Percentiles rank a stretch among this genome's conserved stretches.
Conservation (phyloP, 2,329 filamentous ascomycete genomes). For the Colletotrichum viniferum region DNA sequence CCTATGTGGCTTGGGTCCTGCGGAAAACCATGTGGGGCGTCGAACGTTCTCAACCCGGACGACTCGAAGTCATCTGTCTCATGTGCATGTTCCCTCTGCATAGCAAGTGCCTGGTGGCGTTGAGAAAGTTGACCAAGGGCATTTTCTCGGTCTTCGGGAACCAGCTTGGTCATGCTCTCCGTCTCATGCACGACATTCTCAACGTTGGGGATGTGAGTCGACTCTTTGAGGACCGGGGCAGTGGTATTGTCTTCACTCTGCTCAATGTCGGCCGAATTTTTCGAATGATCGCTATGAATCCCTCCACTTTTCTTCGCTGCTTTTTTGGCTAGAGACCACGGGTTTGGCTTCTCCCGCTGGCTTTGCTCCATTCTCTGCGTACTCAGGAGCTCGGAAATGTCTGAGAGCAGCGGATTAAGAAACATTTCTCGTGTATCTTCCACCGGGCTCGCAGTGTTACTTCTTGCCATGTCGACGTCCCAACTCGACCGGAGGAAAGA, state of each 20-base stretch:
- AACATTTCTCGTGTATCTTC: not conserved
- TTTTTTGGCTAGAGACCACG: constrained; percentile 14
- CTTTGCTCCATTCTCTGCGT: not conserved
- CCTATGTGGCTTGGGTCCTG: not conserved
- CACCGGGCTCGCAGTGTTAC: not conserved
- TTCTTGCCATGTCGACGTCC: constrained; percentile 10
- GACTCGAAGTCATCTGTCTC: not conserved
- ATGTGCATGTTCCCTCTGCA: not conserved
- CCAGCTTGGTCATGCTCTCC: not conserved
- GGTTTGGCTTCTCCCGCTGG: constrained; percentile 6
- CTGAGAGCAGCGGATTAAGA: not conserved
- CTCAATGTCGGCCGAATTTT: not conserved
- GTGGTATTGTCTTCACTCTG: not conserved
- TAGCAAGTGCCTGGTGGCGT: not conserved
- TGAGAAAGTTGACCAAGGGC: not conserved
- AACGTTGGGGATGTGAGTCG: not conserved
- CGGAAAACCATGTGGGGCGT: not conserved
- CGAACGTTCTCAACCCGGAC: not conserved
- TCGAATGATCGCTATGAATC: not conserved
- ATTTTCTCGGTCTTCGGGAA: not conserved
- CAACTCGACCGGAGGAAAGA: not conserved
- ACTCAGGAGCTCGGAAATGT: not conserved
- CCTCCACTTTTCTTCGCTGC: not conserved
- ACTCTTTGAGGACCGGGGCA: not conserved
- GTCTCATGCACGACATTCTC: not conserved